Base-by-base conservation (phyloP, 2,329 filamentous ascomycete genomes). In the Hirsutella minnesotensis region DNA sequence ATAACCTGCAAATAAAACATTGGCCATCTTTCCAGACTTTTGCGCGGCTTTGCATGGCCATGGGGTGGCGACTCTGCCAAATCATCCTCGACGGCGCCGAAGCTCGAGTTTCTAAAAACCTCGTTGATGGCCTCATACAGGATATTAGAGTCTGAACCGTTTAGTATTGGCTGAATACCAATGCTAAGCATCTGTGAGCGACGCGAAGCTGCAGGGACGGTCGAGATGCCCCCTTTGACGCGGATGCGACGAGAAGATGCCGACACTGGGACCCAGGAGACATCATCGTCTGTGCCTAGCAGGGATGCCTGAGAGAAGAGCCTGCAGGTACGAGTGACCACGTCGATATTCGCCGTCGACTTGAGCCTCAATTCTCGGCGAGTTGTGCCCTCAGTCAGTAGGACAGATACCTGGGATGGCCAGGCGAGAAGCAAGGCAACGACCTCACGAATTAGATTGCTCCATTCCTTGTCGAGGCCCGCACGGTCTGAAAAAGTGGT, bases 1-100 rank as follows among this genome's bases (percentile, higher is more conserved):
- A 69, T 63, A 30, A 95, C 74, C 22, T 77, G 77, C n/a, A 96
- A 63, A 52, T 81, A 83, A 53, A 95, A 96, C 80, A 90, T 90
- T 0, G 90, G 88, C 79, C 86, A 92, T 40, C 78, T 75, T 53
- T 95, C 87, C 9, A 89, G 66, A 0, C 79, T 72, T 56, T 86
- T 90, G 36, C 68, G 71, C 12, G 63, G 61, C 53, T 69, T 77
- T 31, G 49, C 19, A 74, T 50, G 45, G 79, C 73, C 48, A 1
- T 51, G 38, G 56, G 60, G 15, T 68, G 64, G 4, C 52, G 51
- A 24, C 61, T 61, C 33, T 61, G 58, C 5, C 16, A 34, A 41
- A 3, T 57, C 53, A 1, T 73, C 69, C 18, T 81, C 78, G 3
- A 68, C 60, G 0, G 67, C 61, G 0, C 87, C 86, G 62, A 96